Conservation (phyloP, 176 grass and related monocot genomes). For the Phyllostachys edulis region DNA sequence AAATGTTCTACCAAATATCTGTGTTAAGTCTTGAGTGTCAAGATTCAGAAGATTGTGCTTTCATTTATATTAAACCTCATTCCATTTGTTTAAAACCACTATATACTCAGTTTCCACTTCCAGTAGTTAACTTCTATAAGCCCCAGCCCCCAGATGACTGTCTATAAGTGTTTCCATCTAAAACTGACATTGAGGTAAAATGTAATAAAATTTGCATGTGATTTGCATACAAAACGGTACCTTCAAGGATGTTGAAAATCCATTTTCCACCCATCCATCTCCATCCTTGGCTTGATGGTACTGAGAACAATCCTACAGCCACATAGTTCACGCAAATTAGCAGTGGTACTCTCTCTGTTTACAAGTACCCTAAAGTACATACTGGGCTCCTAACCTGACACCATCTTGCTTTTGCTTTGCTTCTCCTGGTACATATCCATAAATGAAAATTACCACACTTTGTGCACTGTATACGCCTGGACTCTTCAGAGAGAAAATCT, state of each 20-base stretch:
- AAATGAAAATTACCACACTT: constrained; percentile 97
- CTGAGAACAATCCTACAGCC: constrained; percentile 70
- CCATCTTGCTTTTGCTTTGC: constrained; percentile 89
- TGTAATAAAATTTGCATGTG: not conserved
- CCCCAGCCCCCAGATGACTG: not conserved
- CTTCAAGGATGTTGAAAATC: constrained; percentile 62
- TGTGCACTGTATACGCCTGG: constrained; percentile 92
- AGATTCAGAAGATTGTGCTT: not conserved
- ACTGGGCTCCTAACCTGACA: constrained; percentile 62
- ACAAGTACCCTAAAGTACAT: constrained; percentile 28
- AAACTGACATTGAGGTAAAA: constrained; percentile 18
- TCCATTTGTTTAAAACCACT: constrained; percentile 27
- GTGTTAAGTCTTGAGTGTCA: not conserved
- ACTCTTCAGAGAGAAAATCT: constrained; percentile 89
- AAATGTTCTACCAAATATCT: not conserved
- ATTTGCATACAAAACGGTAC: constrained; percentile 37
- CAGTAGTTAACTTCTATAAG: not conserved
- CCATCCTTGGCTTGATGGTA: constrained; percentile 95
- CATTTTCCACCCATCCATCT: constrained; percentile 98
- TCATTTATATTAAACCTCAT: constrained; percentile 5
- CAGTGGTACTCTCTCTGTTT: not conserved
- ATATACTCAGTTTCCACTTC: not conserved
- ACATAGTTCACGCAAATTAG: constrained; percentile 35
- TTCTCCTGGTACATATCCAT: constrained; percentile 98
- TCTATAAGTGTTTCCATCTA: constrained; percentile 12